A percentile compares a stretch with the other conserved stretches of the same genome.
Conservation (phyloP, 2,329 filamentous ascomycete species). For the Coccinonectria pachysandricola region DNA sequence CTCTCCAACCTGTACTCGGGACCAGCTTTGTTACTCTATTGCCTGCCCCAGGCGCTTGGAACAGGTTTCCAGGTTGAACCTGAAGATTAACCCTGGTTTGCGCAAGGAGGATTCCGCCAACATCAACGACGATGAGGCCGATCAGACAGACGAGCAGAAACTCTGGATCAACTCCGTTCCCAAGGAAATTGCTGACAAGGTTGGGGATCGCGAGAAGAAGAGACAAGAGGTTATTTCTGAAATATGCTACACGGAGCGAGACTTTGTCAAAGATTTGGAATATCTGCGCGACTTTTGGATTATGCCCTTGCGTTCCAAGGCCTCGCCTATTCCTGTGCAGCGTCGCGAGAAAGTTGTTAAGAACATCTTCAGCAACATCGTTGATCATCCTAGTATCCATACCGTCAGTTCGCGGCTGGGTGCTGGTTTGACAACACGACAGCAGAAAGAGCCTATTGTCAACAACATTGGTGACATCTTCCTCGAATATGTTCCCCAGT, state of each 20-base stretch:
- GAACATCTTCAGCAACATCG: slow-evolving; percentile 90
- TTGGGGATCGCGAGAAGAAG: slow-evolving; percentile 89
- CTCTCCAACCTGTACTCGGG: slow-evolving; percentile 90
- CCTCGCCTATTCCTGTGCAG: slow-evolving; percentile 80
- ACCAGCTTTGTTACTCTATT: slow-evolving; percentile 95
- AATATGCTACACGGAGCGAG: slow-evolving; percentile 95
- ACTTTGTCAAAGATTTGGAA: slow-evolving; percentile 98
- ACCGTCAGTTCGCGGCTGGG: slow-evolving; percentile 83
- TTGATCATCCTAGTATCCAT: slow-evolving; percentile 74
- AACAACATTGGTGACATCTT: slow-evolving; percentile 90
- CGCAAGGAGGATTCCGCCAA: slow-evolving; percentile 50
- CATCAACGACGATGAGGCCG: slow-evolving; percentile 66
- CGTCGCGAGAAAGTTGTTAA: slow-evolving; percentile 84
- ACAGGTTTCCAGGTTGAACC: slow-evolving; percentile 86
- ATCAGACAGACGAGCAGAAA: slow-evolving; percentile 90
- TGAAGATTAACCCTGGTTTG: slow-evolving; percentile 84
- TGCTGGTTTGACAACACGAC: slow-evolving; percentile 75
- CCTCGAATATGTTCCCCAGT: slow-evolving; percentile 80
- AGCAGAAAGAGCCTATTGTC: slow-evolving; percentile 85
- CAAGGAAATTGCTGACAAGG: slow-evolving; percentile 83
- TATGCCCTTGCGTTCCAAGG: slow-evolving; percentile 70
- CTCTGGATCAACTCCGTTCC: slow-evolving; percentile 98
- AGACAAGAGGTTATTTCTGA: slow-evolving; percentile 97
- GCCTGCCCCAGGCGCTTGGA: slow-evolving; percentile 88
- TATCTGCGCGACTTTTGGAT: slow-evolving; percentile 99